phyloP scores from a whole-genome alignment of 164 flowering plant genomes.

The Tetracentron sinense region DNA sequence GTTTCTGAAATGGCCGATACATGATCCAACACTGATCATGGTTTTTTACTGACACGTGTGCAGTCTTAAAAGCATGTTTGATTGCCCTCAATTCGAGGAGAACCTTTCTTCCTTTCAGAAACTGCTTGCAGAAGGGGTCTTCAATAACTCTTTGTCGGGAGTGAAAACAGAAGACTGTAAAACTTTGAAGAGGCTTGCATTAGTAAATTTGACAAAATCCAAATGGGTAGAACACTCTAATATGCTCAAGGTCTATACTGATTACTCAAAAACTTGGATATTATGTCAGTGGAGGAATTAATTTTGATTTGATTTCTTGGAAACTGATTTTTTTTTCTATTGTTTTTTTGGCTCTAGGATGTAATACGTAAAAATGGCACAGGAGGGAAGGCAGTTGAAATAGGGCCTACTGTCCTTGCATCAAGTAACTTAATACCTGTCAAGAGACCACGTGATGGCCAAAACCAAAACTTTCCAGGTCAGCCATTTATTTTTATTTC shows the following conservation, averaged over 20 bases:
- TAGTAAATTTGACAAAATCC: conserved; percentile 49
- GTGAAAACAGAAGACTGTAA: conserved; percentile 51
- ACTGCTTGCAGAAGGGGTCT: conserved; percentile 71
- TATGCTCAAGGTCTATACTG: conserved; percentile 55
- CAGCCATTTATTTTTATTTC: conserved; percentile 2
- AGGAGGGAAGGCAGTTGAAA: conserved; percentile 19
- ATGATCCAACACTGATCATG: not conserved
- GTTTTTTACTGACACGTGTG: conserved; percentile 18
- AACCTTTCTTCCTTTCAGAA: conserved; percentile 60
- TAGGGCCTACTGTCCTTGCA: conserved; percentile 18
- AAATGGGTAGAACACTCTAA: conserved; percentile 73
- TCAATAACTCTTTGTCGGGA: conserved; percentile 52
- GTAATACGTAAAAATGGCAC: conserved; percentile 20
- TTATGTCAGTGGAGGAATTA: not conserved
- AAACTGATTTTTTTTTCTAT: not conserved
- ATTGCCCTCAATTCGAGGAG: conserved; percentile 62
- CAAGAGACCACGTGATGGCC: conserved; percentile 39
- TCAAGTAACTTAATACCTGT: conserved; percentile 22
- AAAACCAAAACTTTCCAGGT: conserved; percentile 37
- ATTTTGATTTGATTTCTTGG: not conserved
- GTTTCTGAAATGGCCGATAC: not conserved
- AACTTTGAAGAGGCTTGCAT: conserved; percentile 55
- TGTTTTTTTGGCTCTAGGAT: conserved; percentile 27
- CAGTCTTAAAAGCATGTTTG: conserved; percentile 80
- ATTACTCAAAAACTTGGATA: conserved; percentile 7